Conservation (phyloP, 2,329 filamentous ascomycete genomes). For the Raffaelea deltoideospora region DNA sequence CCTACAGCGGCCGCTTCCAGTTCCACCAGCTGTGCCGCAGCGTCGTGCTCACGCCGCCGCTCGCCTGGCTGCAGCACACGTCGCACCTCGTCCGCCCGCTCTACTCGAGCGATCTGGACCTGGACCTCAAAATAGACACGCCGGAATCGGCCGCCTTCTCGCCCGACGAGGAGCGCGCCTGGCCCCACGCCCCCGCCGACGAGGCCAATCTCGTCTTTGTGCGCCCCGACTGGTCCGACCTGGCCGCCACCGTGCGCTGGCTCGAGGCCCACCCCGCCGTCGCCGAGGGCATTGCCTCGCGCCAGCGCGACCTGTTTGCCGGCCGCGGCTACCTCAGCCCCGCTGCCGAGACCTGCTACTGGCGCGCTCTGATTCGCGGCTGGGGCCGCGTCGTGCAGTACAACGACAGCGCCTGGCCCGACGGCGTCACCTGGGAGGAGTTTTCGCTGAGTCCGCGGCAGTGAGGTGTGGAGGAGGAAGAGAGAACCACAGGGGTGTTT, state of each 20-base stretch:
- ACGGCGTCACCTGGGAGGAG: conserved; percentile 4
- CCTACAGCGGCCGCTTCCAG: conserved; percentile 30
- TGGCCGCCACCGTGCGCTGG: conserved; percentile 25
- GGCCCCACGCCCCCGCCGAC: conserved; percentile 18
- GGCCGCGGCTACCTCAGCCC: conserved; percentile 24
- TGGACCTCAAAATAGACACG: not conserved
- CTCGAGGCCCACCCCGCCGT: conserved; percentile 21
- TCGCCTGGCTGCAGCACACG: conserved; percentile 28
- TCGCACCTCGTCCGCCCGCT: conserved; percentile 26
- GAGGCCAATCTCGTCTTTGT: conserved; percentile 29
- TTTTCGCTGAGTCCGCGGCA: not conserved
- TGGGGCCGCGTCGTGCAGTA: conserved; percentile 23
- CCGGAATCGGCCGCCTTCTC: no score
- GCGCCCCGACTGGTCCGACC: conserved; percentile 28
- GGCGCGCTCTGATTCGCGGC: conserved; percentile 26
- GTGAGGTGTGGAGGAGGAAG: not conserved
- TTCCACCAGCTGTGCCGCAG: conserved; percentile 29
- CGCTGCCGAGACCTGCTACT: conserved; percentile 32
- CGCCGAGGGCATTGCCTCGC: conserved; percentile 24
- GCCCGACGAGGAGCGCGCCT: conserved; percentile 10
- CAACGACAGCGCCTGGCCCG: conserved; percentile 14
- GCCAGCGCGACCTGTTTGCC: conserved; percentile 24
- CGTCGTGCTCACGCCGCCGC: conserved; percentile 26
- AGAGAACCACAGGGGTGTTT: no score
- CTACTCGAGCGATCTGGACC: conserved; percentile 17